Evolutionary conservation across 2,329 filamentous ascomycete species (phyloP).

Genomic region (Coniochaeta prunicola): DNA sequence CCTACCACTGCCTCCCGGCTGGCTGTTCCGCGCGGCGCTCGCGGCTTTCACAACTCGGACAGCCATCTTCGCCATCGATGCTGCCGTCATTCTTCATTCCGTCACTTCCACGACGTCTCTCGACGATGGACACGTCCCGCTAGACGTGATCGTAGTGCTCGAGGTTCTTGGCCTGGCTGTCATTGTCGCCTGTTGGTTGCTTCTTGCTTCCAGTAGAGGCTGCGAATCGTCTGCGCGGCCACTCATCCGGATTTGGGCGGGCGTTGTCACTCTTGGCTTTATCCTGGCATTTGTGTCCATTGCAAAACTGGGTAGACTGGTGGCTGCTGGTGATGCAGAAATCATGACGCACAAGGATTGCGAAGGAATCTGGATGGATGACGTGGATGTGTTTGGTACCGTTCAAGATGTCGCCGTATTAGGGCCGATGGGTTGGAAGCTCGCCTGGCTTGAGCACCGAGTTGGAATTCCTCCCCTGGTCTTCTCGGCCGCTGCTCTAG

Average conservation of each 20-base stretch:
- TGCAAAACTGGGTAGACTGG: not conserved
- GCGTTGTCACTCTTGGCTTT: constrained; percentile 5
- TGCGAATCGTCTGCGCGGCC: constrained; percentile 7
- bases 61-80: constrained; percentile 7
- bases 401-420: not conserved
- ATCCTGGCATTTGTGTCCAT: constrained; percentile 5
- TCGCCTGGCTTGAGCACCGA: not conserved
- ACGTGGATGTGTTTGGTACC: not conserved
- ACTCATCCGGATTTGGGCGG: constrained; percentile 9
- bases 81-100: constrained; percentile 3
- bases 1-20: constrained; percentile 7
- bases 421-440: not conserved
- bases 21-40: constrained; percentile 11
- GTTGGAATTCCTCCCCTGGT: constrained; percentile 1
- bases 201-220: constrained; percentile 6
- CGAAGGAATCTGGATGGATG: not conserved
- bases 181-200: constrained; percentile 8
- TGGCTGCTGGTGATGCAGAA: not conserved
- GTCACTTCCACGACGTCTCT: not conserved
- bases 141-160: constrained; percentile 10
- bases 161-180: constrained; percentile 9
- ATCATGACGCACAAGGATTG: not conserved
- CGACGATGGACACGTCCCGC: not conserved
- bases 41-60: constrained; percentile 9
- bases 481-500: not conserved